A percentile compares a stretch with the other conserved stretches of the same genome.
phyloP scores from a whole-genome alignment of 441 rosid species.

The Erodium trifolium region DNA sequence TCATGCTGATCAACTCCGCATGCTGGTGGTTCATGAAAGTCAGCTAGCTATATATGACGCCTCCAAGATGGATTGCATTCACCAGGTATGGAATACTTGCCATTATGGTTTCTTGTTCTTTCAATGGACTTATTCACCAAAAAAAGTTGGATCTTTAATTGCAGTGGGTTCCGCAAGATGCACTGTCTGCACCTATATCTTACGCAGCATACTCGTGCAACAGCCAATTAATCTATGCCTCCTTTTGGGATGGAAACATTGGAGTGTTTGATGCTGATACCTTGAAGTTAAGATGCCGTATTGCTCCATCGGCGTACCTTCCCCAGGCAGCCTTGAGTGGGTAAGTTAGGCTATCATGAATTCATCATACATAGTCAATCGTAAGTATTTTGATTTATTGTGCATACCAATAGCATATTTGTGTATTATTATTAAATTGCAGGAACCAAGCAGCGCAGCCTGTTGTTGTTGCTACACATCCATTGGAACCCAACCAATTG shows the following conservation, averaged over 20 bases:
- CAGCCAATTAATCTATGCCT: slow-evolving; percentile 67
- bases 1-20: slow-evolving; percentile 68
- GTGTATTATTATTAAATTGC: slow-evolving; percentile 8
- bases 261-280: slow-evolving; percentile 77
- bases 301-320: slow-evolving; percentile 60
- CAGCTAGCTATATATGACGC: slow-evolving; percentile 82
- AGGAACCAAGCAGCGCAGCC: slow-evolving; percentile 64
- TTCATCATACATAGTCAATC: background rate
- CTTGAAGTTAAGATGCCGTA: slow-evolving; percentile 66
- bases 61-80: slow-evolving; percentile 70
- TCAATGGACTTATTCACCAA: too few species aligned
- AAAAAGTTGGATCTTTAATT: background rate
- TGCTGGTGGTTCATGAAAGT: slow-evolving; percentile 81
- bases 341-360: slow-evolving; percentile 28
- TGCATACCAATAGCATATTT: background rate
- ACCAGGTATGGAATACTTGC: slow-evolving; percentile 39
- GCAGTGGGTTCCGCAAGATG: slow-evolving; percentile 89
- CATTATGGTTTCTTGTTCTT: too few species aligned
- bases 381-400: background rate
- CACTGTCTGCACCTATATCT: slow-evolving; percentile 60
- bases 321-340: slow-evolving; percentile 41
- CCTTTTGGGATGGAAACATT: slow-evolving; percentile 71
- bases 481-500: slow-evolving; percentile 62
- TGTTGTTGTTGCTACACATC: slow-evolving; percentile 75
- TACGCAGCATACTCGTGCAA: slow-evolving; percentile 71